Evolutionary conservation across 2,329 filamentous ascomycete genomes (phyloP), one percentile per base, ranked within the genome.

Genomic region (Colletotrichum lentis): DNA sequence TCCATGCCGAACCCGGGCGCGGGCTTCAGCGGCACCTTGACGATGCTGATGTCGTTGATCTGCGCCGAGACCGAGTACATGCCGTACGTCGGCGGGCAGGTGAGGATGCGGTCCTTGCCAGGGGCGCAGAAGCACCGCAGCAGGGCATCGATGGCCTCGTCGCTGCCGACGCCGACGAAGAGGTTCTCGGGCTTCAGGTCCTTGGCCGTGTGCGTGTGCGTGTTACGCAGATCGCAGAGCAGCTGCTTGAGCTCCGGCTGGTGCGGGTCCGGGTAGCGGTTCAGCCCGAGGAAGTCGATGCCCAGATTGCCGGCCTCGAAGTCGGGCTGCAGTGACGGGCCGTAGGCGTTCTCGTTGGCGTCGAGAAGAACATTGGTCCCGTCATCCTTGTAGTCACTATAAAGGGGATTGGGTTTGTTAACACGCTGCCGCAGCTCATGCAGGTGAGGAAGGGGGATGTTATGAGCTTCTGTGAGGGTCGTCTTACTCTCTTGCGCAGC

Each of bases 41-140:
- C 90, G 31, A 98, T 88, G 53, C 86, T 86, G 22, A 99, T 85
- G 76, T 98, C 96, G 82, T 99, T 99, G 73, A 97, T 91, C 77
- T 96, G 91, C 1, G 96, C 96, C 7, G 93, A 96, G 20, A 99
- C 96, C 54, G 88, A 85, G 83, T 99, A 99, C 96, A 99, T 99
- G 81, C 96, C 96, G 78, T 99, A 99, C 0, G 96, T 99, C 1
- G 96, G 96, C 20, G 96, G 96, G 76, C 95, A 98, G 49, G 93
- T 95, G 43, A 99, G 86, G 76, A 99, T 96, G 76, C 92, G 93
- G 80, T 99, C 96, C 72, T 85, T 86, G 53, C 91, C 93, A 0
- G 96, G 96, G 1, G 88, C 83, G 81, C 96, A 99, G 83, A 99
- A 99, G 80, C 92, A 96, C 61, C 96, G 91, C 68, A 99, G 86